These are phyloP conservation scores for Lyophyllum shimeji DNA, from an alignment of 768 basidiomycete species.

Conservation along the genomic window DNA sequence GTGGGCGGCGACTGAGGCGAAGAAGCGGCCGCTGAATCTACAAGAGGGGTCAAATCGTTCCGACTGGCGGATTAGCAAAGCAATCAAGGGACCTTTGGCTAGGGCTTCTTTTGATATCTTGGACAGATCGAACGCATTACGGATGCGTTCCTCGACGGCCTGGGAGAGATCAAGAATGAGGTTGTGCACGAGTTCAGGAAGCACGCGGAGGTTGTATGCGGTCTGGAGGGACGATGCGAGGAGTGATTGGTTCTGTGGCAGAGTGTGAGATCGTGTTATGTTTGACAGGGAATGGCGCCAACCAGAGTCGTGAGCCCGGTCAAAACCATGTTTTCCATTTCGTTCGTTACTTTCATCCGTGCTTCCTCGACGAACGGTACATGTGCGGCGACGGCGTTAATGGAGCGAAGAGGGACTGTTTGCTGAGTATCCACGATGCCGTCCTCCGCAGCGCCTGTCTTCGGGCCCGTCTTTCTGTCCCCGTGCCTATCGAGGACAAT, in stretches of 20 bases:
- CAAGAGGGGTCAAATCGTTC: not conserved
- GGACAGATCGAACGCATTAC: constrained; percentile 80
- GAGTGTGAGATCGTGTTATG: constrained; percentile 1
- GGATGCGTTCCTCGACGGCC: constrained; percentile 80
- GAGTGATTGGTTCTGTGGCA: constrained; percentile 77
- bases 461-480: constrained; percentile 3
- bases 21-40: constrained; percentile 23
- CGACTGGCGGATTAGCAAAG: not conserved
- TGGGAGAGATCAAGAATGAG: constrained; percentile 80
- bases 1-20: constrained; percentile 40
- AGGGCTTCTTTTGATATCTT: constrained; percentile 84
- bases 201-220: constrained; percentile 85
- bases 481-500: not conserved
- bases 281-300: constrained; percentile 23
- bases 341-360: constrained; percentile 65
- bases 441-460: constrained; percentile 11
- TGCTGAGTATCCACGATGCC: constrained; percentile 19
- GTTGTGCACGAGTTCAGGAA: constrained; percentile 80
- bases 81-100: constrained; percentile 59
- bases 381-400: constrained; percentile 70
- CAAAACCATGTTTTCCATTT: constrained; percentile 92
- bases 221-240: constrained; percentile 95
- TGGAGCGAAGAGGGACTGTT: constrained; percentile 64
- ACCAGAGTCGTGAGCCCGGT: constrained; percentile 78
- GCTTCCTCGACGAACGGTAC: constrained; percentile 73